Evolutionary conservation across 352 stramenopile genomes (phyloP), one percentile per base, ranked within the genome.

Genomic region (Phytopythium montanum): DNA sequence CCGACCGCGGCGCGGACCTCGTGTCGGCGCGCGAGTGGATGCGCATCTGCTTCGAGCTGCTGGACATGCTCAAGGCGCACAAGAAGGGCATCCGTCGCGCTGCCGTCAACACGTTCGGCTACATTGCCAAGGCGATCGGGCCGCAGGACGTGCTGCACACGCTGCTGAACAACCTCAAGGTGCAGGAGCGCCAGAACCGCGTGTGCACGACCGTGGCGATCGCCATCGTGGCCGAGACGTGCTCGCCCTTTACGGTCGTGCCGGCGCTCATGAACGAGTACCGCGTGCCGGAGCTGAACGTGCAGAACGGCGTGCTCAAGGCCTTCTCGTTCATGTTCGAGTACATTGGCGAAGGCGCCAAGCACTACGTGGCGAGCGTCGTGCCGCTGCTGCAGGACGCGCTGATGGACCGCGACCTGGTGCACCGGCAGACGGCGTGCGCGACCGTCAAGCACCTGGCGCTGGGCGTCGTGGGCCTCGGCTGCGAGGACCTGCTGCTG

Each of bases 281-380:
- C 72, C 89, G 97, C 34, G 95, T 99, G 38, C 97, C 97, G 1
- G 98, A 99, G 68, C 72, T 99, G 36, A 99, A 99, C 68, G 98
- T 99, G 46, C 97, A 99, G 78, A 99, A 99, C 75, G 97, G 98
- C 72, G 98, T 99, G 12, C 78, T 99, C 13, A 99, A 99, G 79
- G 95, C 97, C 5, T 90, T 99, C 39, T 98, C 93, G 61, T 99
- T 99, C 79, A 99, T 99, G 96, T 99, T 99, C 69, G 96, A 99
- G 85, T 99, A 99, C 84, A 99, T 99, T 85, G 98, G 97, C 60
- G 96, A 99, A 68, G 99, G 99, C 94, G 96, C 91, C 57, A 99
- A 99, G 77, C 97, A 99, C 75, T 99, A 99, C 76, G 99, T 99
- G 50, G 99, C 99, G 75, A 95, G 96, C 3, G 96, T 99, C n/a